Base-by-base conservation (phyloP, 108 stramenopile genomes). In the Craspedostauros australis region DNA sequence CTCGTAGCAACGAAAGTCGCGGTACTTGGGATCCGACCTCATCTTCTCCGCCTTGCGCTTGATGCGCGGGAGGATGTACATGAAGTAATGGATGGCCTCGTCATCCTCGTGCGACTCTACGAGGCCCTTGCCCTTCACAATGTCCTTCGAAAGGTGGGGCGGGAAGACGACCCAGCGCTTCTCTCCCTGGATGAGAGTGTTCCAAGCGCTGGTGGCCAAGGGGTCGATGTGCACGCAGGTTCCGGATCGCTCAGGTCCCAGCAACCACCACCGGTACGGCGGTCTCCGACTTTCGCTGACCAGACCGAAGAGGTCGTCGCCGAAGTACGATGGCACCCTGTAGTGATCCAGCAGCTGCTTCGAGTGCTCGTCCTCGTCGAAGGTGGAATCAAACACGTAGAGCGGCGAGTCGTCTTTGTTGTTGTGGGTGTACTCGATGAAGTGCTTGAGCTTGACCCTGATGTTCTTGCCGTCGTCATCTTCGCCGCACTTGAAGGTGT, bases 151-250 rank as follows among this genome's bases (percentile, higher is more conserved):
- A 1, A 90, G 73, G 39, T 76, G 73, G 5, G 98, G 98, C 9
- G 97, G 97, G 57, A 99, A 98, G 15, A 99, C 62, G 39, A 96
- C 94, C 98, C 98, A 99, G 5, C 95, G 86, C 66, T 99, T 99
- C 46, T 86, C 57, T 0, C 98, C 98, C 0, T 52, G 42, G 32
- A 98, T 59, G 27, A 96, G 67, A 1, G 98, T 96, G 70, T 99
- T 99, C 98, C 98, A 99, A 18, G 98, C 98, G 38, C 73, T 73
- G 7, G 97, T 99, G 11, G 82, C 95, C 24, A 99, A 60, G 0
- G 98, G 98, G 57, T 99, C 98, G 46, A 96, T 82, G 63, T 99
- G 98, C 18, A 96, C 86, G 33, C 77, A 77, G 0, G 94, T 97
- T 5, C 98, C 98, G 4, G 77, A 80, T 26, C 98, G 73, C 44